Conservation (phyloP, 768 basidiomycete genomes). For the Phaffia australis region DNA sequence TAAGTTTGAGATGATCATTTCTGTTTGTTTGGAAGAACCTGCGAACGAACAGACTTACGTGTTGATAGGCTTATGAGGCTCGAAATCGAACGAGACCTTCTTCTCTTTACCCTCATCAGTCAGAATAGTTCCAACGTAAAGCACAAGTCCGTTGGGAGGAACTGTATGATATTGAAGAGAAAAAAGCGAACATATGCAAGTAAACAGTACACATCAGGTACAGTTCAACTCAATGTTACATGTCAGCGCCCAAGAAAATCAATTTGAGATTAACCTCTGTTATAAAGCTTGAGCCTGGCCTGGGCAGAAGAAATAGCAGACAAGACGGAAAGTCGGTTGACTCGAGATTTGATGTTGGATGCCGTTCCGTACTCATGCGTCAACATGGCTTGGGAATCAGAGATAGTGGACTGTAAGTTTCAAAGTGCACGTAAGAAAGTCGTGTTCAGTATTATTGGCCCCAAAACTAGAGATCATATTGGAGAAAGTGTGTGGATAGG, state of each 20-base stretch:
- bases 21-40: background rate
- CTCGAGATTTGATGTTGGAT: constrained; percentile 99
- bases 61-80: constrained; percentile 98
- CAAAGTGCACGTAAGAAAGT: background rate
- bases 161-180: constrained; percentile 40
- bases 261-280: constrained; percentile 42
- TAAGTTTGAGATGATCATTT: constrained; percentile 6
- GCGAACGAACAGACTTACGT: constrained; percentile 52
- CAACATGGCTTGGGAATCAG: constrained; percentile 85
- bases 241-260: background rate
- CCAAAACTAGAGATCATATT: background rate
- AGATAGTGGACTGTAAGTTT: constrained; percentile 57
- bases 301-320: constrained; percentile 98
- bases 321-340: constrained; percentile 91
- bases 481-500: constrained; percentile 42
- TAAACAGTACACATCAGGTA: constrained; percentile 6
- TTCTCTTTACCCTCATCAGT: constrained; percentile 99
- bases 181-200: background rate
- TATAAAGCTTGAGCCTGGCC: constrained; percentile 92
- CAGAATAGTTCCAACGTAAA: constrained; percentile 94
- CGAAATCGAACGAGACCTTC: constrained; percentile 96
- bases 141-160: constrained; percentile 89
- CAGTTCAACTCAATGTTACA: background rate
- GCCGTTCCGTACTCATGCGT: constrained; percentile 97
- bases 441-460: background rate